Base-by-base conservation (phyloP, 2,329 filamentous ascomycete species). In the Fusarium sp. region DNA sequence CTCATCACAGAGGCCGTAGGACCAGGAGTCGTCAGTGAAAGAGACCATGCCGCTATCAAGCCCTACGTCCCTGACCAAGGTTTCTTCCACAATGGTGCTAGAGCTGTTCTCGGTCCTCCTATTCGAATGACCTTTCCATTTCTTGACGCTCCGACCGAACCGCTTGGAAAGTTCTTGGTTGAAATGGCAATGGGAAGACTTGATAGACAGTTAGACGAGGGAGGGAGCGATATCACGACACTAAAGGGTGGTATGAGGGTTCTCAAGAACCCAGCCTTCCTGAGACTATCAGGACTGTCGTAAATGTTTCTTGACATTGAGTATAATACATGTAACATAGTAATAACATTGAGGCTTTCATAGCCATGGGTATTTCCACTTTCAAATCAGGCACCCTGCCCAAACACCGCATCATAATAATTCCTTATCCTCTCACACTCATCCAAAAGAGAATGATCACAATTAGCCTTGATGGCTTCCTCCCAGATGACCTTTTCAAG, bases 401-500 rank as follows among this genome's bases (percentile, higher is more conserved):
- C 61, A 69, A 77, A 77, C 22, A 76, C 75, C 42, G 52, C 35
- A 4, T 70, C 64, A 8, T 78, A 78, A 59, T 74, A 77, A 10
- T 70, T 71, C 10, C 71, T 69, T 47, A 78, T 76, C 50, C 50
- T 74, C n/a, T 74, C 64, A 22, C 76, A 78, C 42, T 78, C 73
- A 20, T 74, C 69, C 64, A 70, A 27, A 22, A 78, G 11, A 20
- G 68, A 65, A 5, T 47, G 54, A 4, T 63, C 63, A 7, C 76
- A 78, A 18, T 72, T 78, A 2, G 52, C 74, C 38, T 73, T 76
- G 47, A 78, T 76, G 0, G 73, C 70, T 38, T 78, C 76, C 22
- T 78, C 70, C 76, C 76, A 78, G 0, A 78, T 75, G 1, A 64
- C 72, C 35, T 71, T 78, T 62, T 78, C 76, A 2, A 78, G 65